Evolutionary conservation across 2,329 filamentous ascomycete genomes (phyloP).

Genomic region (Rhinocladiella mackenziei): DNA sequence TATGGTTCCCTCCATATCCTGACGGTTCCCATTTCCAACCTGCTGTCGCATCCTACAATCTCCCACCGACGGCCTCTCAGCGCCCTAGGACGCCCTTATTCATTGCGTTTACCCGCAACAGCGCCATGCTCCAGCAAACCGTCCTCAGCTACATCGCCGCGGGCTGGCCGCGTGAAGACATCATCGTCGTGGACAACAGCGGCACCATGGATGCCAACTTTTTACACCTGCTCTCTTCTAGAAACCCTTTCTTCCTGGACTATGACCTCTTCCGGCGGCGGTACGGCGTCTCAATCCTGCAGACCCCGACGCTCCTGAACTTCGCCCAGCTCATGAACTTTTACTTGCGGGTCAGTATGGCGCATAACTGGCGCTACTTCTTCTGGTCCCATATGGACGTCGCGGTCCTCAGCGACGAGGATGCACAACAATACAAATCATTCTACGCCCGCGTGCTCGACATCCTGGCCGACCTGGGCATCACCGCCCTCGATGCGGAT

Average conservation of each 20-base stretch:
- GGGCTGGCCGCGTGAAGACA: conserved; percentile 56
- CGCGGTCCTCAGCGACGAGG: not conserved
- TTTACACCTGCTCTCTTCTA: conserved; percentile 45
- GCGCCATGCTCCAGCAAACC: conserved; percentile 53
- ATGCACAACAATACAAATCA: too few species aligned
- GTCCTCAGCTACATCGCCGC: conserved; percentile 57
- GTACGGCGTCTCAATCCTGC: conserved; percentile 53
- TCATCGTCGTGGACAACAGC: conserved; percentile 59
- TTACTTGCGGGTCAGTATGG: conserved; percentile 47
- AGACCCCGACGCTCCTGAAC: conserved; percentile 50
- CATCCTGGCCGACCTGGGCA: too few species aligned
- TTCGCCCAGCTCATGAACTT: conserved; percentile 57
- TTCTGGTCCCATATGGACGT: conserved; percentile 44
- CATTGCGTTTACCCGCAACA: conserved; percentile 58
- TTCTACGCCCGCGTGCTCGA: too few species aligned
- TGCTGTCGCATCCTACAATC: too few species aligned
- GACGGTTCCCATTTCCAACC: too few species aligned
- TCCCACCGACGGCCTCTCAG: too few species aligned
- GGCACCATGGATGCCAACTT: conserved; percentile 53
- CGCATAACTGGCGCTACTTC: conserved; percentile 47
- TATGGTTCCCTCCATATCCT: too few species aligned
- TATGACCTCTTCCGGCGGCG: conserved; percentile 45
- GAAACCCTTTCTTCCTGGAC: conserved; percentile 56
- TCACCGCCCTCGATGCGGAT: too few species aligned
- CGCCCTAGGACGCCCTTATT: conserved; percentile 53